These are phyloP conservation scores for Lachancea mirantina DNA, from an alignment of 805 yeast species.

Conservation along the genomic window DNA sequence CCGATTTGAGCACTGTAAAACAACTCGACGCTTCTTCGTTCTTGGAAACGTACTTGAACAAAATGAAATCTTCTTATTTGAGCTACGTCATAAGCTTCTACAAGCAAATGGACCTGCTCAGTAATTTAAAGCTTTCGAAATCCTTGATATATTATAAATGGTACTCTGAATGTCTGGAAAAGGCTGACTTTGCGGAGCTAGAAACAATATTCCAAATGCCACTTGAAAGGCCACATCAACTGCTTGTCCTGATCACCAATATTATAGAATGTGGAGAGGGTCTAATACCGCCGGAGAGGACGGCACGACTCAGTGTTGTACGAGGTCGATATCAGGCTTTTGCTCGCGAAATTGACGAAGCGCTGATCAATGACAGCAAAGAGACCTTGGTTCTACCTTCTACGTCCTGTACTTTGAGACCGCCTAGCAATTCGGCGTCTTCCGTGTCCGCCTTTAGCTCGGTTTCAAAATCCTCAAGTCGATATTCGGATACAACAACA, in stretches of 20 bases:
- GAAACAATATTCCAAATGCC: conserved; percentile 31
- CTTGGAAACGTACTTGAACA: conserved; percentile 27
- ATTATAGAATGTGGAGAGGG: too few relatives aligned
- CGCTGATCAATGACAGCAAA: too few relatives aligned
- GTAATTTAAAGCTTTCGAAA: conserved; percentile 14
- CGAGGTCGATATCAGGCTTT: too few relatives aligned
- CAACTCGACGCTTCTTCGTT: conserved; percentile 7
- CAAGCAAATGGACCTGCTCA: conserved; percentile 26
- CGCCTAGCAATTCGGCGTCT: too few relatives aligned
- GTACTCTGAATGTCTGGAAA: conserved; percentile 30
- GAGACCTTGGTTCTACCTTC: too few relatives aligned
- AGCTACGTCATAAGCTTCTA: conserved; percentile 30
- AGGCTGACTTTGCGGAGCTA: conserved; percentile 24
- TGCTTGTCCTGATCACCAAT: too few relatives aligned
- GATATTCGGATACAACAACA: conserved; percentile 14
- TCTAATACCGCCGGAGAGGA: too few relatives aligned
- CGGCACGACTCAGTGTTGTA: too few relatives aligned
- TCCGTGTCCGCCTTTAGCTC: conserved; percentile 6
- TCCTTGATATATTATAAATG: conserved; percentile 23
- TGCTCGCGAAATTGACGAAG: too few relatives aligned
- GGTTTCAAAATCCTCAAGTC: conserved; percentile 12
- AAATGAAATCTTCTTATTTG: conserved; percentile 31
- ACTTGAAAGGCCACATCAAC: conserved; percentile 27
- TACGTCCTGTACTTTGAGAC: too few relatives aligned
- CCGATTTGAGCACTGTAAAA: background rate